These are phyloP conservation scores for Coemansia sp. DNA, from an alignment of 192 early-diverging fungal species.

Conservation along the genomic window DNA sequence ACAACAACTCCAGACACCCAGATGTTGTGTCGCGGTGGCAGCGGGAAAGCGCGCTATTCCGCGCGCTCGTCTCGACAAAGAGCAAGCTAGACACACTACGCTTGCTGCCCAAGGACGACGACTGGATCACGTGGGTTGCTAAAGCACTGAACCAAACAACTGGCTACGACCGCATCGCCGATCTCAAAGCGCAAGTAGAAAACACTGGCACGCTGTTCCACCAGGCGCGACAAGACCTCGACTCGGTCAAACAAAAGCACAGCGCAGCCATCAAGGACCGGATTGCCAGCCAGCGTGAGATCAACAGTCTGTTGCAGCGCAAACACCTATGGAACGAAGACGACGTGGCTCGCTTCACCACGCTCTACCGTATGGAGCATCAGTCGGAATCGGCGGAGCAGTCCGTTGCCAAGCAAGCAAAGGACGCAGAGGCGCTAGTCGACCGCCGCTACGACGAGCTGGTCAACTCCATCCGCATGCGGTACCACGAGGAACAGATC, in stretches of 20 bases:
- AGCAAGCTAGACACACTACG: constrained; percentile 7
- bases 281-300: constrained; percentile 67
- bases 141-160: constrained; percentile 68
- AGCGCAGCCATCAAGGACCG: constrained; percentile 58
- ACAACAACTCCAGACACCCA: neutral
- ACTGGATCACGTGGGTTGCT: constrained; percentile 41
- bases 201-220: constrained; percentile 49
- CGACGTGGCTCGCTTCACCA: constrained; percentile 75
- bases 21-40: constrained; percentile 1
- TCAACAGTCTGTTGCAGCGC: constrained; percentile 74
- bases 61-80: constrained; percentile 10
- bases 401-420: constrained; percentile 50
- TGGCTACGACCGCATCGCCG: constrained; percentile 66
- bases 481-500: constrained; percentile 82
- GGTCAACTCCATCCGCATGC: constrained; percentile 66
- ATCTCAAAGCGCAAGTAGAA: constrained; percentile 65
- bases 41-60: constrained; percentile 10
- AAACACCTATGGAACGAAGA: constrained; percentile 73
- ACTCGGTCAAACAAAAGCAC: constrained; percentile 57
- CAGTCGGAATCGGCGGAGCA: constrained; percentile 58
- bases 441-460: constrained; percentile 64
- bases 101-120: constrained; percentile 36
- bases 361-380: constrained; percentile 71
- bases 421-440: constrained; percentile 60
- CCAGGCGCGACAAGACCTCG: constrained; percentile 48